Evolutionary conservation across 805 yeast genomes (phyloP).

Genomic region (Ogataea angusta): DNA sequence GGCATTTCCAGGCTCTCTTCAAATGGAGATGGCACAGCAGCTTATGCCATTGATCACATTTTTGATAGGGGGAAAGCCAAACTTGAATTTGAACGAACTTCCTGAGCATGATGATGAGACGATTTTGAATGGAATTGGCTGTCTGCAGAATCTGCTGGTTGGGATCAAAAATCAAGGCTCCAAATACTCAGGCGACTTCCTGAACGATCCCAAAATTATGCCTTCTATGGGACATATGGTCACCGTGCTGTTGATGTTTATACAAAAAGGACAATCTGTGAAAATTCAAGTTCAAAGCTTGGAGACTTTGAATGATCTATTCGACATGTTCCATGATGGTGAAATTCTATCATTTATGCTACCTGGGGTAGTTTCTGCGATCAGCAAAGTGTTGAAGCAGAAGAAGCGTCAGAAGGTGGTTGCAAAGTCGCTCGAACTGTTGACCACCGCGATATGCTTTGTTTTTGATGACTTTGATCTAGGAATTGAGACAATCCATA

Average conservation of each 20-base stretch:
- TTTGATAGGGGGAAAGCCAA: conserved; percentile 46
- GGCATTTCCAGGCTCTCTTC: conserved; percentile 37
- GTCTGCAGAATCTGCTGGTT: conserved; percentile 30
- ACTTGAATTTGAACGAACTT: conserved; percentile 27
- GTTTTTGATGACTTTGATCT: conserved; percentile 45
- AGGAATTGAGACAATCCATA: conserved; percentile 15
- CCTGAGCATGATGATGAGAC: conserved; percentile 35
- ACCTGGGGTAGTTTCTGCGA: conserved; percentile 49
- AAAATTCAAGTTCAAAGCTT: conserved; percentile 34
- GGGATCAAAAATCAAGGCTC: conserved; percentile 33
- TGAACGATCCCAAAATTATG: conserved; percentile 33
- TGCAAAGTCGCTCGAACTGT: conserved; percentile 28
- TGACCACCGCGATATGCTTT: conserved; percentile 29
- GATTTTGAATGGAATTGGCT: conserved; percentile 34
- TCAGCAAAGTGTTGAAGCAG: conserved; percentile 38
- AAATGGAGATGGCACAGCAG: conserved; percentile 40
- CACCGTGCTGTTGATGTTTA: conserved; percentile 38
- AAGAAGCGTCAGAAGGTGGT: conserved; percentile 38
- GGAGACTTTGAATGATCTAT: conserved; percentile 34
- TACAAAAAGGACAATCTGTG: conserved; percentile 26
- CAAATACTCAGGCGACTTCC: conserved; percentile 23
- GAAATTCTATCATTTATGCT: conserved; percentile 46
- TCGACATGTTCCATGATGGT: conserved; percentile 40
- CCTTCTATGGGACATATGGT: conserved; percentile 49
- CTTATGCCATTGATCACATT: conserved; percentile 45